Base-by-base conservation (phyloP, 1,139 yeast species). In the Nakaseomyces nivariensis region DNA sequence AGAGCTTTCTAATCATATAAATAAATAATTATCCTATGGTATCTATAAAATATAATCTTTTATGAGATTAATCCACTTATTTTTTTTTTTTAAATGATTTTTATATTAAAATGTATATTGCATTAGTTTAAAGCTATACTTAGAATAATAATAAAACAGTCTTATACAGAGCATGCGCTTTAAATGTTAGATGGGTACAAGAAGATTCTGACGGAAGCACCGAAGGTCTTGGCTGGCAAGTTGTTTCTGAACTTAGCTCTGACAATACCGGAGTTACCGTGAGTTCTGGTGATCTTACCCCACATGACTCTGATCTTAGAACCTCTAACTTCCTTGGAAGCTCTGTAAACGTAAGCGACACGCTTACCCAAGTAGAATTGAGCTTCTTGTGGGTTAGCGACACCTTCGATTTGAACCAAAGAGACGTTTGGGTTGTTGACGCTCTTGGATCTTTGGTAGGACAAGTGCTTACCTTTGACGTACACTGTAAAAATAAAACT, bases 181-280 rank as follows among this genome's bases (percentile, higher is more conserved):
- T 90, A 92, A 85, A 92, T 92, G 95, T 85, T 90, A 68, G 97
- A 92, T 79, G 98, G 98, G 88, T 92, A 92, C 78, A 92, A 90
- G 95, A 92, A 89, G 81, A 92, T 84, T 83, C 98, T 88, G 75
- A 92, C 97, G 65, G 96, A 85, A 73, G 98, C 97, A 80, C 98
- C 98, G 74, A 92, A 89, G 68, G 97, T 88, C 87, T 90, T 89
- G 69, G 98, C 90, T 76, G 98, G 98, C 73, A 92, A 85, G 90
- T 92, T 92, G 79, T 87, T 84, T 79, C 87, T 90, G 94, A 92
- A 92, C 79, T 82, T 87, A 72, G 98, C 98, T 80, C 98, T 92
- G 68, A 92, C 97, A 67, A 87, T 79, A 78, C 98, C 98, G 70
- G 85, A 79, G 92, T 84, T 87, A 76, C 98, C 98, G 85, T 92